Evolutionary conservation across 331 rosid species (phyloP), one percentile per base, ranked within the genome.

Genomic region (Rhamnella rubrinervis): DNA sequence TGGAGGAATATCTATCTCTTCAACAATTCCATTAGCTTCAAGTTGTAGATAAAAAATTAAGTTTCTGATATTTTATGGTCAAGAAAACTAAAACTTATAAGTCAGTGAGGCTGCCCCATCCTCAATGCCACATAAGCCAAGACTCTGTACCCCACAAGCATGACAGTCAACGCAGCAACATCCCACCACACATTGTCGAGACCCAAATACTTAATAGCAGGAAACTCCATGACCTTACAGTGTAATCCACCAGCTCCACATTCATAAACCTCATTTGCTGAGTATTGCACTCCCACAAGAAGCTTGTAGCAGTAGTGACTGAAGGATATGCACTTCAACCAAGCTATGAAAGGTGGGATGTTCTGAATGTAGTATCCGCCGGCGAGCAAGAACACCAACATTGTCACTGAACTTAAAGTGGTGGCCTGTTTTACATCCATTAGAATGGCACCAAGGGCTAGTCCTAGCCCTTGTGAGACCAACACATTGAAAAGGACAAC

Each of bases 351-450:
- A n/a, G 74, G 28, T 1, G 98, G 97, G 21, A 93, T 85, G 62
- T 85, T 75, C 75, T 87, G 92, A 78, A 93, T 93, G 80, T 93
- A 93, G 83, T 93, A 93, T 17, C 98, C 98, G 25, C 98, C 97
- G 31, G 77, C 97, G 12, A 93, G 78, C 25, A 93, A 85, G 77
- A 93, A 93, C 46, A 88, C 88, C 44, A 93, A 81, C 97, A 91
- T 93, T 38, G 89, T 87, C 68, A 93, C 98, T 6, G 98, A 93
- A n/a, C 96, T 89, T 18, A 93, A 78, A 9, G 98, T 91, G 26
- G 98, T 88, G 17, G 95, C 98, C 50, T 91, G 95, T 57, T 93
- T 91, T 46, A 89, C 92, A 60, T 93, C 88, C 97, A 91, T 88
- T 57, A 93, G 67, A 59, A 93, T 85, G 13, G 98, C 98, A 1